Base-by-base conservation (phyloP, 106 monocot genomes). In the Hemerocallis citrina region DNA sequence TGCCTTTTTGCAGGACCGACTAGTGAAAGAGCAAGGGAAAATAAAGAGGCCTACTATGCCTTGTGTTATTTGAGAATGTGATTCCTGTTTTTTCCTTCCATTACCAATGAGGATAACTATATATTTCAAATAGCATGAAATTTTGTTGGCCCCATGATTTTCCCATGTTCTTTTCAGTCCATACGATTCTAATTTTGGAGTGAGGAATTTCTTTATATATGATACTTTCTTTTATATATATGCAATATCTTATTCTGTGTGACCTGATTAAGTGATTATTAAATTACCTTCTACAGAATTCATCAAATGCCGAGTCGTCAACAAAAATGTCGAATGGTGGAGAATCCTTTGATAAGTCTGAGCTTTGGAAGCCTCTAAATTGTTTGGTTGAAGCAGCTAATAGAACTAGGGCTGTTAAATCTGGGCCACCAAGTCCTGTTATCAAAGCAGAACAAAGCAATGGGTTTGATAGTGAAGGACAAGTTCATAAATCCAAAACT, bases 301-400 rank as follows among this genome's bases (percentile, higher is more conserved):
- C 65, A 43, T 83, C 58, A 20, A 75, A 66, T 73, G 71, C 48
- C 20, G 86, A 84, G 59, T 16, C 83, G 65, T 74, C 76, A 23
- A 78, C 46, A 42, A 36, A 49, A 44, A n/a, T 36, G 40, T 60
- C 41, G 35, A 74, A 40, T 34, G 44, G 55, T 37, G 48, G 35
- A 13, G 83, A 84, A 22, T 31, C 62, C 16, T 71, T 71, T 33
- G 83, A 81, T 47, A 87, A 75, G 34, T 12, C 73, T 31, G 92
- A 92, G 33, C 67, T 84, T 45, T 92, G 87, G 92, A 87, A 81
- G 55, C 92, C 84, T 51, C 72, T 92, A 36, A 92, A 83, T 65
- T 83, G 78, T 79, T 72, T 92, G 55, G 92, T 92, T 47, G 92
- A 87, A 81, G 87, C 70, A 43, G 92, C 84, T 39, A 78, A 88